These are phyloP conservation scores for Volvox carteri DNA, from an alignment of 163 green algal genomes.

Conservation along the genomic window DNA sequence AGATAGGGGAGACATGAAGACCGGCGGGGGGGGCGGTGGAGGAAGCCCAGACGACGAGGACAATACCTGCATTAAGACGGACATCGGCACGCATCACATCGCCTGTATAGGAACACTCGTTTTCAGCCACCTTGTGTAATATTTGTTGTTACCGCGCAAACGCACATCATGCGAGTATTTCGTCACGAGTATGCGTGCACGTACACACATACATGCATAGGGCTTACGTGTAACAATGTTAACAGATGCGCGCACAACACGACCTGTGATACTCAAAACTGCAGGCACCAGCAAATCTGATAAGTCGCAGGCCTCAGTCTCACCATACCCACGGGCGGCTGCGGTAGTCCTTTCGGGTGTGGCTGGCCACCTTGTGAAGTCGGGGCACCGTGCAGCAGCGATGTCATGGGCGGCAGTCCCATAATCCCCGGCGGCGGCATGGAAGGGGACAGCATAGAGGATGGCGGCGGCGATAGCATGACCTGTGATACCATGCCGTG, in stretches of 20 bases:
- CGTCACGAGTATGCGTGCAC: neutral
- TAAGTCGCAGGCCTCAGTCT: neutral
- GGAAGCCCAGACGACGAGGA: neutral
- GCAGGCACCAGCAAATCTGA: neutral
- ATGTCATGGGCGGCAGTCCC: neutral
- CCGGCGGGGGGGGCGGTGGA: slow-evolving; percentile 8
- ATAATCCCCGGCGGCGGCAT: neutral
- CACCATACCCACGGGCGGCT: slow-evolving; percentile 9
- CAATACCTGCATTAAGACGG: slow-evolving; percentile 11
- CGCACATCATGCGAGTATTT: no score
- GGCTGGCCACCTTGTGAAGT: neutral
- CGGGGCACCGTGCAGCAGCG: slow-evolving; percentile 1
- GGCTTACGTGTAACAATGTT: neutral
- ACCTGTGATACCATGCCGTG: neutral
- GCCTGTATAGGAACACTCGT: neutral
- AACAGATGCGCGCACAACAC: neutral
- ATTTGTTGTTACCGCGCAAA: neutral
- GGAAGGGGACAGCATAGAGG: neutral
- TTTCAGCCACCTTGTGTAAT: neutral
- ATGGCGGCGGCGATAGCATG: slow-evolving; percentile 1
- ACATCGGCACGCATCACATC: neutral
- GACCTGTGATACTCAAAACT: neutral
- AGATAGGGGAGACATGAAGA: neutral
- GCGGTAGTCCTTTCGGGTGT: neutral
- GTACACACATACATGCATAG: neutral